These are phyloP conservation scores for Penicilliopsis zonata DNA, from an alignment of 495 filamentous ascomycete genomes.

Conservation along the genomic window DNA sequence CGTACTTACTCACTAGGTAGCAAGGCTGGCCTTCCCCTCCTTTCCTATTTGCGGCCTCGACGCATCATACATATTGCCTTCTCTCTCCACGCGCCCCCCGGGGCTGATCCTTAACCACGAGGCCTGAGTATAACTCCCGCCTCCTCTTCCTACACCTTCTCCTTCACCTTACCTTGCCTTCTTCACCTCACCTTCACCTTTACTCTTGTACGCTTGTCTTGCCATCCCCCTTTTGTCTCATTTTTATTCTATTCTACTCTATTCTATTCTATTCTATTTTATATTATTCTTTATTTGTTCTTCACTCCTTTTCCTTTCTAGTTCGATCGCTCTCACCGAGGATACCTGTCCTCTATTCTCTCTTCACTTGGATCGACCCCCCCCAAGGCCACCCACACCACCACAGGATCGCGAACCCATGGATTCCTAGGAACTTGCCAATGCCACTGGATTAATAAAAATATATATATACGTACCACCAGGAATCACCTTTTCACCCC, in stretches of 20 bases:
- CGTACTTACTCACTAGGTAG: no score
- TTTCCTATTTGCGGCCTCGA: constrained; percentile 10
- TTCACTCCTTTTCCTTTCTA: constrained; percentile 7
- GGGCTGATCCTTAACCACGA: no score
- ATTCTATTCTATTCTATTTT: constrained; percentile 2
- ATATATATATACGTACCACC: no score
- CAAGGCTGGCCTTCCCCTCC: neutral
- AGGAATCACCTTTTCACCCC: no score
- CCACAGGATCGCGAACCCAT: no score
- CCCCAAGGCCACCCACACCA: no score
- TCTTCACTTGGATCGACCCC: no score
- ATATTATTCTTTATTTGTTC: constrained; percentile 6
- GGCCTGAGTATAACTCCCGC: neutral
- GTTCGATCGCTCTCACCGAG: constrained; percentile 3
- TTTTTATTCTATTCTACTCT: constrained; percentile 18
- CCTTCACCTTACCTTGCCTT: constrained; percentile 1
- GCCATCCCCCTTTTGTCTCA: constrained; percentile 2
- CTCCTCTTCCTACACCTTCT: neutral
- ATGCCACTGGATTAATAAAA: no score
- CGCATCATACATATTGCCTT: no score
- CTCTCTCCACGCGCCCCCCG: no score
- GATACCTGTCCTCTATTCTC: neutral
- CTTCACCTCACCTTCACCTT: neutral
- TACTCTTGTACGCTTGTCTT: constrained; percentile 4
- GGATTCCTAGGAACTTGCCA: no score